Evolutionary conservation across 805 yeast species (phyloP).

Genomic region (Pichia californica): DNA sequence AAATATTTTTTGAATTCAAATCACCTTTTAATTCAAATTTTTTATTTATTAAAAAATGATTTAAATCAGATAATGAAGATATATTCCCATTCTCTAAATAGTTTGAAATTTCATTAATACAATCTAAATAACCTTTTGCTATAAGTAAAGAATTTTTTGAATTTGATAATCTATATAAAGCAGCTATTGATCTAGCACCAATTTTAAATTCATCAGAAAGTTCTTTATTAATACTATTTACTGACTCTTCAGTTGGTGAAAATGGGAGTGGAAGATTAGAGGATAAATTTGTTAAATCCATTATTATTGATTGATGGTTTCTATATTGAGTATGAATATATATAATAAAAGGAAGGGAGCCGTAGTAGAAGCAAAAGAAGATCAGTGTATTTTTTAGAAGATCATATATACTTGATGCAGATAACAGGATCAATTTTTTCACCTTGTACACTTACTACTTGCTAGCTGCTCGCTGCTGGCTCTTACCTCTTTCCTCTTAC

Average conservation of each 20-base stretch:
- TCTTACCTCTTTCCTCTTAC: too few relatives aligned
- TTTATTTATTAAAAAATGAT: constrained; percentile 30
- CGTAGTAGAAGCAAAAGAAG: too few relatives aligned
- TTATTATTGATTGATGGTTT: too few relatives aligned
- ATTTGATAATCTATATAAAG: constrained; percentile 56
- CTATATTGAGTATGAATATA: too few relatives aligned
- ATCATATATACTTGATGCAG: too few relatives aligned
- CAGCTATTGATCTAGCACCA: constrained; percentile 68
- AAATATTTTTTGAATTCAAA: background rate
- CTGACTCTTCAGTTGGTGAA: constrained; percentile 41
- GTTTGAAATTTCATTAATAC: constrained; percentile 45
- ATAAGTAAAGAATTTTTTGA: constrained; percentile 41
- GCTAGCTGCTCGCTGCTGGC: too few relatives aligned
- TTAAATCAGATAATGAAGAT: constrained; percentile 33
- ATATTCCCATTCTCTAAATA: constrained; percentile 18
- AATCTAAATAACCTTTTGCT: constrained; percentile 55
- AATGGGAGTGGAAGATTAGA: constrained; percentile 46
- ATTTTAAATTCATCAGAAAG: constrained; percentile 57
- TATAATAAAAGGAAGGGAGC: too few relatives aligned
- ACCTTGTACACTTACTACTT: too few relatives aligned
- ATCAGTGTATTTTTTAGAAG: too few relatives aligned
- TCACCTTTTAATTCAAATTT: constrained; percentile 18
- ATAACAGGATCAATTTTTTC: too few relatives aligned
- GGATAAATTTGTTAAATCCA: constrained; percentile 62
- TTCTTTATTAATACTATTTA: constrained; percentile 44